phyloP scores from a whole-genome alignment of 106 monocot species.

The Platanthera guangdongensis region DNA sequence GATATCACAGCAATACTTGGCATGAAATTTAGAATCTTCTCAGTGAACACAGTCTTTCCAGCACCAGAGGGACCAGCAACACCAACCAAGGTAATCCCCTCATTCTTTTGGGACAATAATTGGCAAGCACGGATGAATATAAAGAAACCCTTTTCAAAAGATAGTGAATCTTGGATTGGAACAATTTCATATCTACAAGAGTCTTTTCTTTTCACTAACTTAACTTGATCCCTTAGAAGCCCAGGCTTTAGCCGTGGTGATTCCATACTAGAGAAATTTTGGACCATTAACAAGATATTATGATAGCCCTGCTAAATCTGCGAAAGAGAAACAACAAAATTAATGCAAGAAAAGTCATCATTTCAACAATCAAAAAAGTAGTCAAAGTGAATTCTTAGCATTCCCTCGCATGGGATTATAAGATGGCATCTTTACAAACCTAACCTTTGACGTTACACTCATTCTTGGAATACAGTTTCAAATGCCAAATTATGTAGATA shows the following conservation, averaged over 20 bases:
- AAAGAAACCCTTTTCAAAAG: constrained; percentile 96
- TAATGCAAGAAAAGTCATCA: not conserved
- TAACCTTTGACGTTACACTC: not conserved
- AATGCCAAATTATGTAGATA: not conserved
- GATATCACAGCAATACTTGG: constrained; percentile 84
- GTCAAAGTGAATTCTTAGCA: not conserved
- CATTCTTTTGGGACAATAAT: constrained; percentile 73
- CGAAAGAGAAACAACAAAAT: not conserved
- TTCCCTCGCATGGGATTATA: not conserved
- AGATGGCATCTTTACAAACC: not conserved
- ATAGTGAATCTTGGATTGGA: constrained; percentile 70
- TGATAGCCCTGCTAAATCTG: not conserved
- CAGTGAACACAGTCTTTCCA: constrained; percentile 94
- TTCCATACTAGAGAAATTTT: constrained; percentile 36
- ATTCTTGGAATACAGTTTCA: not conserved
- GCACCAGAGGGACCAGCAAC: constrained; percentile 97
- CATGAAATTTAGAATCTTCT: constrained; percentile 91
- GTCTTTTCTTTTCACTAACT: constrained; percentile 72
- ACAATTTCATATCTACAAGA: constrained; percentile 66
- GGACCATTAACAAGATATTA: constrained; percentile 44
- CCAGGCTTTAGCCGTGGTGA: constrained; percentile 64
- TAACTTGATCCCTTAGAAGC: constrained; percentile 87
- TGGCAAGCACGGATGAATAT: constrained; percentile 94
- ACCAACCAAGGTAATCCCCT: constrained; percentile 82
- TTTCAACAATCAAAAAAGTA: not conserved